phyloP scores from a whole-genome alignment of 2,329 filamentous ascomycete species.

The Fusarium temperatum region DNA sequence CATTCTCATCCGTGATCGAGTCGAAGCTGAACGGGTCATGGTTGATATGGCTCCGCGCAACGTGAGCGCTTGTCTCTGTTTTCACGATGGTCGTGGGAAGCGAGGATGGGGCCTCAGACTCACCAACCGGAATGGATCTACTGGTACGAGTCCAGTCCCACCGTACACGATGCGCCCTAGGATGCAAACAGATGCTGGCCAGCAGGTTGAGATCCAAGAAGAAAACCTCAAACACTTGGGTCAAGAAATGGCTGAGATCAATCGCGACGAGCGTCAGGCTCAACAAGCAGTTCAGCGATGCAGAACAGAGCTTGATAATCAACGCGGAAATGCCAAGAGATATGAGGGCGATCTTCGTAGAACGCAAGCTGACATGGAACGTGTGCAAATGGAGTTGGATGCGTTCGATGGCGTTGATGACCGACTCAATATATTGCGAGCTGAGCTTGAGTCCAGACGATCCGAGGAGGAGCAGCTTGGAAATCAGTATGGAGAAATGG shows the following conservation, averaged over 20 bases:
- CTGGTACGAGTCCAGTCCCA: constrained; percentile 53
- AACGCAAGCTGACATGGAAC: constrained; percentile 66
- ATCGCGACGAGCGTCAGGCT: constrained; percentile 57
- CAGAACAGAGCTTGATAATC: constrained; percentile 56
- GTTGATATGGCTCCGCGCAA: constrained; percentile 71
- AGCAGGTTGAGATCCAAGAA: constrained; percentile 66
- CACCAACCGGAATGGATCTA: constrained; percentile 53
- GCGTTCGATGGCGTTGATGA: constrained; percentile 74
- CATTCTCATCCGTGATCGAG: constrained; percentile 75
- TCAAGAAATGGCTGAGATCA: constrained; percentile 62
- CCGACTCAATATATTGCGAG: constrained; percentile 66
- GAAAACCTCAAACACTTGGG: constrained; percentile 63
- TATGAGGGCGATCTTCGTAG: constrained; percentile 66
- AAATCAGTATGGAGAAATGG: constrained; percentile 63
- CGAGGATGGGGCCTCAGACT: constrained; percentile 69
- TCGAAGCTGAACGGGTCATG: constrained; percentile 75
- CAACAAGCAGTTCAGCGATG: constrained; percentile 60
- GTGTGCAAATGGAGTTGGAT: constrained; percentile 67
- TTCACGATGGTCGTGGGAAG: constrained; percentile 65
- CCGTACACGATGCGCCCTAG: constrained; percentile 66
- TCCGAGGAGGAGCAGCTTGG: constrained; percentile 59
- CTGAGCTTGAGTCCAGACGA: constrained; percentile 65
- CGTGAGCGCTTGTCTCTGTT: constrained; percentile 76
- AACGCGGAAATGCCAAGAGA: constrained; percentile 44
- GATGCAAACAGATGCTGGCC: constrained; percentile 82